These are phyloP conservation scores for Clavispora vitiphila DNA, from an alignment of 805 yeast genomes.

Conservation along the genomic window DNA sequence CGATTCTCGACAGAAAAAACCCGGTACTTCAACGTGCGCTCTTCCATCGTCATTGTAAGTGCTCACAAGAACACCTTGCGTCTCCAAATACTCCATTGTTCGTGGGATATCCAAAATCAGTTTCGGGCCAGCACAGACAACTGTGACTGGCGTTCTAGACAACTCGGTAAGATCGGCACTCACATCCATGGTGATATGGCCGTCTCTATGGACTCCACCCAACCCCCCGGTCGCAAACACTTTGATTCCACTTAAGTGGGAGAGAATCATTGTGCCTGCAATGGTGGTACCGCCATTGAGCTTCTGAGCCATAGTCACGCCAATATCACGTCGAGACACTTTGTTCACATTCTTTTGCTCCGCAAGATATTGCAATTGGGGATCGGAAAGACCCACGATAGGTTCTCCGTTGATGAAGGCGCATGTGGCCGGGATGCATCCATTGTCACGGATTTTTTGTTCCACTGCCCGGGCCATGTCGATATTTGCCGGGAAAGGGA, in stretches of 20 bases:
- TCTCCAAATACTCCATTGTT: slow-evolving; percentile 82
- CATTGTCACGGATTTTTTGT: slow-evolving; percentile 48
- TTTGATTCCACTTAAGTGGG: slow-evolving; percentile 68
- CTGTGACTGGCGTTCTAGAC: slow-evolving; percentile 77
- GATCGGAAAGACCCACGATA: slow-evolving; percentile 53
- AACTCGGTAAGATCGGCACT: slow-evolving; percentile 86
- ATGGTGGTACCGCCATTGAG: slow-evolving; percentile 87
- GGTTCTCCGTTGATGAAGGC: slow-evolving; percentile 74
- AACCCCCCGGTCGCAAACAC: slow-evolving; percentile 92
- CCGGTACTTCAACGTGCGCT: slow-evolving; percentile 53
- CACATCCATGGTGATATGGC: slow-evolving; percentile 69
- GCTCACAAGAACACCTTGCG: slow-evolving; percentile 84
- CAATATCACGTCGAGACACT: slow-evolving; percentile 77
- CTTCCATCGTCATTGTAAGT: slow-evolving; percentile 53
- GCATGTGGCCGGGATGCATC: slow-evolving; percentile 81
- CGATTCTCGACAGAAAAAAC: slow-evolving; percentile 74
- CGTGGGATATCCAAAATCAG: slow-evolving; percentile 74
- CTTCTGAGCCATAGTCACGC: slow-evolving; percentile 57
- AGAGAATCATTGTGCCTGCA: slow-evolving; percentile 81
- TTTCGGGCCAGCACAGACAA: slow-evolving; percentile 92
- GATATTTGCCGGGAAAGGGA: slow-evolving; percentile 74
- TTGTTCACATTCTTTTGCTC: slow-evolving; percentile 42
- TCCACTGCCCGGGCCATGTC: slow-evolving; percentile 72
- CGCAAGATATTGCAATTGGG: slow-evolving; percentile 51
- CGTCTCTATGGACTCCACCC: slow-evolving; percentile 87